Evolutionary conservation across 2,329 filamentous ascomycete species (phyloP).

Genomic region (Aureobasidium sp.): DNA sequence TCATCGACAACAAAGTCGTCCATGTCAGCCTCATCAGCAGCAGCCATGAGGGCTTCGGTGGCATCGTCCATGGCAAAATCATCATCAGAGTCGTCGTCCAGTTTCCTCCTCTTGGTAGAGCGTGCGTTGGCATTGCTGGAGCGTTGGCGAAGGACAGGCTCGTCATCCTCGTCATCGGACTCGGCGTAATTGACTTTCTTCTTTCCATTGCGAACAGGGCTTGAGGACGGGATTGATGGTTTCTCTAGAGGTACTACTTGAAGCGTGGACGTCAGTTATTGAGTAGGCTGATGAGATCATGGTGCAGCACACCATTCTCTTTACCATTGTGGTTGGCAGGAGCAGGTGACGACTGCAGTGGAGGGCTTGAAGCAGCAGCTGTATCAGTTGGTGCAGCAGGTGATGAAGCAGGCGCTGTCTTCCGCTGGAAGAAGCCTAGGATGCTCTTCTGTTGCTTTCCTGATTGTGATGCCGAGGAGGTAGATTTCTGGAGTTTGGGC

Average conservation of each 20-base stretch:
- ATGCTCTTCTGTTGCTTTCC: slow-evolving; percentile 62
- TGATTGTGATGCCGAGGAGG: slow-evolving; percentile 31
- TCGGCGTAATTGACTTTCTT: slow-evolving; percentile 75
- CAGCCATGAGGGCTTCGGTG: slow-evolving; percentile 48
- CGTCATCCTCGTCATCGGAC: slow-evolving; percentile 69
- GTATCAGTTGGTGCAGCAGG: slow-evolving; percentile 64
- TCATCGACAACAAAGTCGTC: slow-evolving; percentile 84
- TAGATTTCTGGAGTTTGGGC: slow-evolving; percentile 40
- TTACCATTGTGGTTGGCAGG: slow-evolving; percentile 46
- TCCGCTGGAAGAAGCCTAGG: slow-evolving; percentile 69
- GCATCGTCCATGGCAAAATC: slow-evolving; percentile 55
- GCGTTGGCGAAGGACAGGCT: slow-evolving; percentile 59
- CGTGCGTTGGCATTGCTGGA: slow-evolving; percentile 38
- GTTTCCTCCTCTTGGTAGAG: slow-evolving; percentile 51
- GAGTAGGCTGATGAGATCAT: slow-evolving; percentile 32
- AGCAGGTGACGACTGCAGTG: slow-evolving; percentile 41
- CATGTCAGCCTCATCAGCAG: slow-evolving; percentile 64
- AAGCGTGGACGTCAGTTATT: slow-evolving; percentile 14
- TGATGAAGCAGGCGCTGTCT: slow-evolving; percentile 36
- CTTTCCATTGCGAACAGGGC: slow-evolving; percentile 71
- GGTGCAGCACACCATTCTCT: slow-evolving; percentile 40
- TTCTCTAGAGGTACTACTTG: neutral
- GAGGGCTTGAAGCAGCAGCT: slow-evolving; percentile 69
- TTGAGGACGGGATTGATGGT: slow-evolving; percentile 45
- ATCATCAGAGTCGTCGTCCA: slow-evolving; percentile 60